A percentile compares a stretch with the other conserved stretches of the same genome.
phyloP scores from a whole-genome alignment of 2,329 filamentous ascomycete genomes.

The Massarina eburnea region DNA sequence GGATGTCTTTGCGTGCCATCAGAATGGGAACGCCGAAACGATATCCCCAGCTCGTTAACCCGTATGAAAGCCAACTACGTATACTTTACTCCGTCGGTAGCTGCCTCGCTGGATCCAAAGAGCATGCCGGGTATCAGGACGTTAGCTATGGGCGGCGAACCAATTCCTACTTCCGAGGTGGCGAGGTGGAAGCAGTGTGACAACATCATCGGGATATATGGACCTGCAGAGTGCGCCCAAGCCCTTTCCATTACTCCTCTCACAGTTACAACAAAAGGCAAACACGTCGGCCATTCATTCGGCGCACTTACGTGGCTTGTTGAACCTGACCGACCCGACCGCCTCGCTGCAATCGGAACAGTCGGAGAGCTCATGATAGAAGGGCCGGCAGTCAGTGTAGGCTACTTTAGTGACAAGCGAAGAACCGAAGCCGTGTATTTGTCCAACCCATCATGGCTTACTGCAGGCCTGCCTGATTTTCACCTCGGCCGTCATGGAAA shows the following conservation, averaged over 20 bases:
- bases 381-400: constrained; percentile 46
- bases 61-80: constrained; percentile 8
- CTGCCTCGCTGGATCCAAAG: not conserved
- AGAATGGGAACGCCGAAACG: constrained; percentile 53
- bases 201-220: not conserved
- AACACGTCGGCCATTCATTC: constrained; percentile 11
- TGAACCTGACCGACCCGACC: constrained; percentile 25
- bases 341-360: constrained; percentile 24
- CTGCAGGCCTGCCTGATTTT: not conserved
- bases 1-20: constrained; percentile 56
- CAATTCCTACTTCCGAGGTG: not conserved
- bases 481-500: not conserved
- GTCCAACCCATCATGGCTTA: constrained; percentile 4
- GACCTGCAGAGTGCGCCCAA: not conserved
- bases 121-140: not conserved
- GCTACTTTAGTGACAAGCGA: constrained; percentile 11
- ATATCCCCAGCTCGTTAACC: constrained; percentile 35
- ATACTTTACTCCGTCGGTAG: constrained; percentile 7
- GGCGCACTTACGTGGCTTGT: constrained; percentile 35
- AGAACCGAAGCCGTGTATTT: constrained; percentile 11
- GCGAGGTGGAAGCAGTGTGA: not conserved
- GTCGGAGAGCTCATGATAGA: constrained; percentile 56
- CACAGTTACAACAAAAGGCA: constrained; percentile 41
- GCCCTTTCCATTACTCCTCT: not conserved
- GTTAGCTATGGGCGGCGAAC: not conserved